A percentile compares a stretch with the other conserved stretches of the same genome.
Conservation (phyloP, 116 monocot species). For the Trichopus zeylanicus region DNA sequence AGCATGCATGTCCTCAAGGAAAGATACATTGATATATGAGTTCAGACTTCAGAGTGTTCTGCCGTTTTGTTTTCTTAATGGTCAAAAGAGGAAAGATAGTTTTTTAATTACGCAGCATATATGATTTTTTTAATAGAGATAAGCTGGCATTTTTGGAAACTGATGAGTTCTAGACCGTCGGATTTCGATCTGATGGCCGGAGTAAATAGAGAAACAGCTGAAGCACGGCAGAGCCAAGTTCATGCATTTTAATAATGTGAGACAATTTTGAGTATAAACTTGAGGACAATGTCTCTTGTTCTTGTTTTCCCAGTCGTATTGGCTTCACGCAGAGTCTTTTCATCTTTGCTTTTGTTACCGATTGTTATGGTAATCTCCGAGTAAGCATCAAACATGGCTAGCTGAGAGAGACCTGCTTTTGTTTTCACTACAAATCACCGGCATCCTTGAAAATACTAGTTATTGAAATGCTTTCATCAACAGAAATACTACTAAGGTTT, state of each 20-base stretch:
- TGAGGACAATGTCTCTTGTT: neutral
- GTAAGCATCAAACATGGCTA: no score
- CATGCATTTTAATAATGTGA: neutral
- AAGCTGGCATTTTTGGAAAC: neutral
- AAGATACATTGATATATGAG: neutral
- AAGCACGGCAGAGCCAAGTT: neutral
- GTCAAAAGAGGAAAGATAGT: neutral
- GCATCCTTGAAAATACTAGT: no score
- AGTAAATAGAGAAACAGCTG: neutral
- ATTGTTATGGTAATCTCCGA: no score
- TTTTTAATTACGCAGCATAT: no score
- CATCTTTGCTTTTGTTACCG: no score
- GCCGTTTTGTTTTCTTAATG: neutral
- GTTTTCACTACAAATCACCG: no score
- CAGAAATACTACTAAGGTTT: no score
- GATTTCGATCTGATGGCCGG: neutral
- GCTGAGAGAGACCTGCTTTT: no score
- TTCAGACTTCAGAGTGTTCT: neutral
- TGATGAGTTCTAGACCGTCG: neutral
- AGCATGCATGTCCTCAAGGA: neutral
- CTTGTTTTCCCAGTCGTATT: neutral
- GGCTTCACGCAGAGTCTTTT: no score
- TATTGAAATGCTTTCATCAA: no score
- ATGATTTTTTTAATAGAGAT: neutral
- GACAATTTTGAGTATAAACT: neutral